Evolutionary conservation across 1,284 basidiomycete species (phyloP), one percentile per base, ranked within the genome.

Genomic region (Leccinum pachyderme): DNA sequence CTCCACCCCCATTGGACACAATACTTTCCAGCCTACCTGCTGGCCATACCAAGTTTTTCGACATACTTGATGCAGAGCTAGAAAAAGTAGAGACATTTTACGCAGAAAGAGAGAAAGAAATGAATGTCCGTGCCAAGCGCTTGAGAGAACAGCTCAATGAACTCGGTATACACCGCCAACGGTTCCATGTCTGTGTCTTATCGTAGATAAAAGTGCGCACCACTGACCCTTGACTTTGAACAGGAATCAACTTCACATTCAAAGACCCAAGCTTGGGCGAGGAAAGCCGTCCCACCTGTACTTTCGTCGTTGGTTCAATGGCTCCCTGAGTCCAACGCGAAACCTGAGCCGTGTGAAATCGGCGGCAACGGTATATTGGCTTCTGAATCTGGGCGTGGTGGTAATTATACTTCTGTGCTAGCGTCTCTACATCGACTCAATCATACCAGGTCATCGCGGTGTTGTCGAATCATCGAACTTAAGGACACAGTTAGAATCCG

Each of bases 61-160:
- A 83, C 12, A 77, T 82, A 33, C 78, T 95, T 1, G 87, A 93
- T 61, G 66, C 67, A 0, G 84, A 96, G 68, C 74, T 95, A 1
- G 84, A 88, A 49, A 92, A 96, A 74, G 83, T 95, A n/a, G 89
- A 95, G 64, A 73, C 74, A 1, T 98, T 98, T 71, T 97, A 91
- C 68, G 67, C 81, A 9, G 81, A 81, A 27, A 79, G 89, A 22
- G 91, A 93, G 69, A 73, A 77, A 27, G 91, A 93, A 61, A 84
- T 87, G 71, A 72, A 73, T 22, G 72, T 71, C 24, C 78, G 77
- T 55, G 80, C 83, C 55, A 68, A 65, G 48, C 48, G 64, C 25
- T 75, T 96, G 1, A 80, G 83, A 55, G 76, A 79, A 47, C 95
- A 98, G 69, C 78, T 96, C 7, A 72, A 79, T 3, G 90, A 91